Evolutionary conservation across 2,329 filamentous ascomycete genomes (phyloP), one percentile per base, ranked within the genome.

Genomic region (Trichoderma endophyticum): DNA sequence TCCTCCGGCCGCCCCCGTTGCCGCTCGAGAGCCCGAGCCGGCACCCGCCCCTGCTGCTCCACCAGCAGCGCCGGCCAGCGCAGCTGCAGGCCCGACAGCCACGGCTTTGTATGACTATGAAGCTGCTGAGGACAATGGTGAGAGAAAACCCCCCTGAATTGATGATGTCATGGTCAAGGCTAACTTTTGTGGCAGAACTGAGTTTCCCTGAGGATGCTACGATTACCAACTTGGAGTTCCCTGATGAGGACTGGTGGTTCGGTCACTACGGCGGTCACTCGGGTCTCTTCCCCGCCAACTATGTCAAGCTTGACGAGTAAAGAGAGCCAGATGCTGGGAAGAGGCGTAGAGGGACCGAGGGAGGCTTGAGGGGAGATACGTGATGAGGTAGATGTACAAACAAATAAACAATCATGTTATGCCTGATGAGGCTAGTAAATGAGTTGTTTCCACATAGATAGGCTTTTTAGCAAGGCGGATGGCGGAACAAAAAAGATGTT

Each of bases 181-280:
- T 79, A 73, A 78, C 78, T 78, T 76, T 84, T 78, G 90, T 32
- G 34, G 64, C 77, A 90, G 88, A 90, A 76, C 79, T 90, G 74
- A 94, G 92, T 80, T 99, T 99, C 84, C 93, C 94, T 3, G 96
- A 99, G 78, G 92, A 92, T 34, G 95, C 93, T 51, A 94, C 86
- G 74, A 92, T 99, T 77, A 92, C 88, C 32, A 88, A 92, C 78
- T 85, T 99, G 75, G 93, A 98, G 84, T 98, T 98, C 82, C 96
- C 96, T 2, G 96, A 98, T 78, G 95, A 98, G 75, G 96, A 99
- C 80, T 99, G 96, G 96, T 99, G 96, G 96, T 92, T 95, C 77
- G 96, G 96, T 72, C 90, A 93, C 78, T 97, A 92, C 81, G 87
- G 90, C 30, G 94, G 94, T 65, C 88, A 91, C 72, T 88, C 88